phyloP scores from a whole-genome alignment of 2,329 filamentous ascomycete species.

The Escovopsis sp. region DNA sequence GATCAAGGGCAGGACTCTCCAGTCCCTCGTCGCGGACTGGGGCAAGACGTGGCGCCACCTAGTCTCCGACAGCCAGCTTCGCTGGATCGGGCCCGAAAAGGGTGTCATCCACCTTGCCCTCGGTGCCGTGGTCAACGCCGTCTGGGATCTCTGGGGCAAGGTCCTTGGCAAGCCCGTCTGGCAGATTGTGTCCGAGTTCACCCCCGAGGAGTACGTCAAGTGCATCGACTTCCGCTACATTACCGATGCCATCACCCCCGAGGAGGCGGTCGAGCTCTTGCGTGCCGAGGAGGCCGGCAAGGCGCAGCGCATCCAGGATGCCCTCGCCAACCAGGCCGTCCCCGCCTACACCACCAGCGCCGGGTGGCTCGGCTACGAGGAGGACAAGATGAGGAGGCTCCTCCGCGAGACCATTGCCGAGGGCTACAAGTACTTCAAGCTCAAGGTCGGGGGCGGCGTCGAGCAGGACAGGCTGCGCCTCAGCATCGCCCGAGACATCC shows the following conservation, averaged over 20 bases:
- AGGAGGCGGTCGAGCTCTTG: constrained; percentile 62
- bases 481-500: constrained; percentile 58
- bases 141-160: constrained; percentile 95
- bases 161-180: constrained; percentile 72
- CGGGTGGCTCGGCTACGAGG: constrained; percentile 79
- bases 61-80: constrained; percentile 75
- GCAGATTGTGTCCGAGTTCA: constrained; percentile 79
- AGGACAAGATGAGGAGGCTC: constrained; percentile 69
- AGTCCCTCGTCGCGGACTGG: constrained; percentile 66
- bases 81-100: constrained; percentile 91
- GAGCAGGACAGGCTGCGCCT: constrained; percentile 57
- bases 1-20: constrained; percentile 59
- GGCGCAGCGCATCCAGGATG: constrained; percentile 54
- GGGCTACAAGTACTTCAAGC: constrained; percentile 75
- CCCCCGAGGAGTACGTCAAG: constrained; percentile 66
- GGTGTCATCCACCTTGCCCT: constrained; percentile 87
- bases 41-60: constrained; percentile 81
- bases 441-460: constrained; percentile 70
- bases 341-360: constrained; percentile 82
- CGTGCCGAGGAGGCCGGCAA: constrained; percentile 52
- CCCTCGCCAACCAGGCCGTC: constrained; percentile 57
- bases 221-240: constrained; percentile 93
- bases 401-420: constrained; percentile 58
- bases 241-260: constrained; percentile 73
- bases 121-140: constrained; percentile 77